A percentile compares a stretch with the other conserved stretches of the same genome.
These are phyloP conservation scores for Cyberlindnera euphorbiiphila DNA, from an alignment of 805 yeast species.

Conservation along the genomic window DNA sequence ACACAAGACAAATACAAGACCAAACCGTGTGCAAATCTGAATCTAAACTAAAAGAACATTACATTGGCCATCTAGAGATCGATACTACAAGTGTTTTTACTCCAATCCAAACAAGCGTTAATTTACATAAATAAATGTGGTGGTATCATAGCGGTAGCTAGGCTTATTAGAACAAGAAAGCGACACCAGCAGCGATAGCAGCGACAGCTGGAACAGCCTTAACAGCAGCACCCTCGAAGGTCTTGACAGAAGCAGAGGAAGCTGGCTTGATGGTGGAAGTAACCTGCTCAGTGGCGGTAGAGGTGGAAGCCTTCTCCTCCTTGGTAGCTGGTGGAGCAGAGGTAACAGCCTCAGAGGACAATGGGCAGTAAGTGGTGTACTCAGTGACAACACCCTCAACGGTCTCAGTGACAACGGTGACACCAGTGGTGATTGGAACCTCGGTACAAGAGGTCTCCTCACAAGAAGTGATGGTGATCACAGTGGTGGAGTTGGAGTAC, in stretches of 20 bases:
- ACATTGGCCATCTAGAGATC: too few species aligned
- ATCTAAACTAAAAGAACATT: too few species aligned
- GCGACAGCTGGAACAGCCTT: conserved; percentile 45
- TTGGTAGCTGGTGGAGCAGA: conserved; percentile 8
- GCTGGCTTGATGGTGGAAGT: too few species aligned
- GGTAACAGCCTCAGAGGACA: conserved; percentile 16
- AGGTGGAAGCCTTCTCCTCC: too few species aligned
- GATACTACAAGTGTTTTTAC: too few species aligned
- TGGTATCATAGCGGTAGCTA: conserved; percentile 14
- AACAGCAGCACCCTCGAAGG: too few species aligned
- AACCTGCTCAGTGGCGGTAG: conserved; percentile 20
- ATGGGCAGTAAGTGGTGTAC: conserved; percentile 26
- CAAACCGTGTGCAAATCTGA: too few species aligned
- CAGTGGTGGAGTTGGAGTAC: conserved; percentile 26
- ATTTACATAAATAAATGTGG: conserved; percentile 17
- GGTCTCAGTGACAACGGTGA: conserved; percentile 26
- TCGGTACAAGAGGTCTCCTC: conserved; percentile 20
- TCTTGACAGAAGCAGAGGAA: too few species aligned
- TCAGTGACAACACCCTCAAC: conserved; percentile 22
- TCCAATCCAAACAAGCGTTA: conserved; percentile 16
- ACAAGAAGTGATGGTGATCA: conserved; percentile 32
- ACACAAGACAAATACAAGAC: too few species aligned
- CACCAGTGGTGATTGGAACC: conserved; percentile 28
- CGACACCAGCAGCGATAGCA: conserved; percentile 48
- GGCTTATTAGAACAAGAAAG: conserved; percentile 40